Evolutionary conservation across 345 rosid genomes (phyloP).

Genomic region (Gossypium herbaceum): DNA sequence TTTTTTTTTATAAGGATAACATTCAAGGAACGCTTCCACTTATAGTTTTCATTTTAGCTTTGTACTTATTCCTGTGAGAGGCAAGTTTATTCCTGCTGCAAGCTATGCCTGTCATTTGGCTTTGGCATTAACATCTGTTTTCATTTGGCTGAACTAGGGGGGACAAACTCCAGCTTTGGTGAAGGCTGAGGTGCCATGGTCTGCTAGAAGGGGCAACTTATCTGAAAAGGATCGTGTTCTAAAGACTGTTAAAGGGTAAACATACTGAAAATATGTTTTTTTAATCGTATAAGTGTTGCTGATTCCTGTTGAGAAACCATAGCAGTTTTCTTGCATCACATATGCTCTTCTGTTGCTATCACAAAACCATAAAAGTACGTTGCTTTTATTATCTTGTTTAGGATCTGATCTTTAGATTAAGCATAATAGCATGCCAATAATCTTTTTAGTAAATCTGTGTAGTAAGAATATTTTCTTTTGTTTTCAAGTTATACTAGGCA

Average conservation of each 20-base stretch:
- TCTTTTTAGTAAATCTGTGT: background rate
- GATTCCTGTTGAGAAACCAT: background rate
- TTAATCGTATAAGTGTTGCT: background rate
- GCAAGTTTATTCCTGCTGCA: background rate
- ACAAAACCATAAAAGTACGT: background rate
- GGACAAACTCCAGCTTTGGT: constrained; percentile 62
- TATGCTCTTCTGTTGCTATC: background rate
- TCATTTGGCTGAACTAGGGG: constrained; percentile 41
- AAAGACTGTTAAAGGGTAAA: constrained; percentile 90
- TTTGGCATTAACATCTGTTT: constrained; percentile 6
- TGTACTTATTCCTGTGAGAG: background rate
- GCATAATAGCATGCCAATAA: background rate
- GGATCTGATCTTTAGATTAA: background rate
- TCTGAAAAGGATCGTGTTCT: constrained; percentile 82
- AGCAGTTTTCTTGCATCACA: background rate
- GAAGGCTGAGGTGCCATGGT: constrained; percentile 97
- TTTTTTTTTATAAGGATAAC: background rate
- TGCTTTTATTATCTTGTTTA: background rate
- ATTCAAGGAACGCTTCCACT: background rate
- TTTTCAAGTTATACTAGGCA: background rate
- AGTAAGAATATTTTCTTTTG: background rate
- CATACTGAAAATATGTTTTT: background rate
- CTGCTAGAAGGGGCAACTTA: constrained; percentile 66
- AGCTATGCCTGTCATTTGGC: background rate
- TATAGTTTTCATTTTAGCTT: background rate